Evolutionary conservation across 2,329 filamentous ascomycete species (phyloP), one percentile per base, ranked within the genome.

Genomic region (Monosporascus cannonballus): DNA sequence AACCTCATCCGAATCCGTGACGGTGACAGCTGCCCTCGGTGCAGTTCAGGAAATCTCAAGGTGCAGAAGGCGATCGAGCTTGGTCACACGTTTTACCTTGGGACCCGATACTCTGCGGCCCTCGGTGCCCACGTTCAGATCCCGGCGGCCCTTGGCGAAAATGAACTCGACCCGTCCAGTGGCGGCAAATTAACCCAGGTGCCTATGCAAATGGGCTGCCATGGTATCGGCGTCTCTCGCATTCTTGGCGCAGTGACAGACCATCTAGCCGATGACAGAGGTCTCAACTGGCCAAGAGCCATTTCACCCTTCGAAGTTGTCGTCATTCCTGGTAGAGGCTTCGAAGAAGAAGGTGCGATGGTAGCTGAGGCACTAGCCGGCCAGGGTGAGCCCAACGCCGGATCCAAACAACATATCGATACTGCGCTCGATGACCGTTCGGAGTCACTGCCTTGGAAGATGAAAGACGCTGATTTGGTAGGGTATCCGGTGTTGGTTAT

Each of bases 31-130:
- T 99, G 94, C 62, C 83, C 89, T 0, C 75, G 78, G 39, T 99
- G 94, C 66, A 64, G 71, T 0, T 63, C 75, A 0, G 87, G 87
- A 0, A 73, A 69, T 2, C 74, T 97, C 22, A 76, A 75, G 44
- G 76, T 88, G 3, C 79, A 87, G 53, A 85, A 81, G 56, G 89
- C 91, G 7, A 86, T 97, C 48, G 94, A 99, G 71, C 78, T 97
- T 17, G 94, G 90, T 1, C 94, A 99, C 69, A 97, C 94, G 0
- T 99, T 99, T 72, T 86, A 95, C 68, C 84, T 99, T 1, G 92
- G 93, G 11, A 92, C 89, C 1, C 83, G 92, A 30, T 99, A 99
- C 73, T 92, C 88, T 24, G 76, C 81, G 20, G 86, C 90, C 0
- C 76, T 99, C 1, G 73, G 79, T 7, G 87, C 89, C 1, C 76